Base-by-base conservation (phyloP, 805 yeast species). In the Candida maltosa region DNA sequence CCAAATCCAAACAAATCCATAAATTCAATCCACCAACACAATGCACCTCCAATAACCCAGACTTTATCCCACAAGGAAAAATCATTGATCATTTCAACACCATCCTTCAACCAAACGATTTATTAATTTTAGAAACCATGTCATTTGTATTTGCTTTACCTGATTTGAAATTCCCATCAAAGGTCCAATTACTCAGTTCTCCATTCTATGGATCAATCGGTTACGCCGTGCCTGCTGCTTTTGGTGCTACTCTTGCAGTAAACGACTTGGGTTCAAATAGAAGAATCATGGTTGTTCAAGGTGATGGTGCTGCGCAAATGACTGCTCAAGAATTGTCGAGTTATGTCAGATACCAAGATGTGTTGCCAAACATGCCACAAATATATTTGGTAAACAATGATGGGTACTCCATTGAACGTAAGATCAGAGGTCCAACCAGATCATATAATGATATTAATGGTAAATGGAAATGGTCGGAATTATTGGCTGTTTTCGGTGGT, bases 251-350 rank as follows among this genome's bases (percentile, higher is more conserved):
- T 14, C 62, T 85, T 37, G 96, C 91, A 0, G 65, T 75, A 60
- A 68, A 71, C 33, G 94, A 84, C 49, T 46, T 70, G 31, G 62
- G 66, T 5, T 44, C 48, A 9, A 48, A 46, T 3, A 72, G 80
- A 21, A 74, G 95, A 48, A 69, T 88, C 30, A 67, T 87, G 15
- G 65, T 88, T 16, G 62, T 87, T 12, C 88, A 85, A 65, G 96
- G 97, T 37, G 97, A 89, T 56, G 97, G 97, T 1, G 81, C 95
- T 2, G 91, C 96, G 2, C 95, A 87, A 65, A 85, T 89, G 95
- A 87, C 96, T 4, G 69, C 83, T 37, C 96, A 89, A 68, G 97
- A 89, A 53, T 58, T 81, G 32, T 76, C 87, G 1, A 70, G 86
- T 2, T 76, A 75, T 51, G 56, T 83, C 26, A 73, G 86, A 42